Evolutionary conservation across 139 green algal species (phyloP), one percentile per base, ranked within the genome.

Genomic region (Mesotaenium endlicherianum): DNA sequence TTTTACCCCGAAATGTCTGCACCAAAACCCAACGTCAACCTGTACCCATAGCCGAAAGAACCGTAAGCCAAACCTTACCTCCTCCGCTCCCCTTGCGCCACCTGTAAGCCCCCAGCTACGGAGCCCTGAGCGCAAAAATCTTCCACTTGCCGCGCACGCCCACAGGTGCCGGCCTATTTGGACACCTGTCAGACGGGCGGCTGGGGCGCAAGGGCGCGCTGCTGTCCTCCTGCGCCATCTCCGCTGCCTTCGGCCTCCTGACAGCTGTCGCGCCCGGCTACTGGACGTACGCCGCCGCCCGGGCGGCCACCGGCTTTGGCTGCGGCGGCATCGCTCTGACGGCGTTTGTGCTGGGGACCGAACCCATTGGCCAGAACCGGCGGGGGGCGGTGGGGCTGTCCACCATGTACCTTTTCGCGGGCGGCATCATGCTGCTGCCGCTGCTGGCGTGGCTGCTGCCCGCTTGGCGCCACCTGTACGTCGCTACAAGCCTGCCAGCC

Each of bases 141-240:
- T n/a, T n/a, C n/a, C n/a, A n/a, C n/a, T n/a, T n/a, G n/a, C n/a
- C n/a, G n/a, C n/a, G n/a, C n/a, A n/a, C n/a, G n/a, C n/a, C n/a
- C n/a, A 6, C 45, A 79, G 70, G 70, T 79, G 70, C 70, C 42
- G 44, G 39, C 11, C 17, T 70, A 34, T 79, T 77, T 79, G 70
- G 70, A 75, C 5, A 31, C 20, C 47, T 79, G 47, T 67, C 70
- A 34, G 70, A 79, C 11, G 70, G 70, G 47, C 39, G 39, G 8
- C 11, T 79, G 6, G 70, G 70, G 47, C 70, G 70, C 20, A 67
- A 70, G 47, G 8, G 47, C 6, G 41, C 70, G 44, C 70, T 79
- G 8, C 8, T 79, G 47, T 26, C 47, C 5, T 6, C 70, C 47
- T 79, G 6, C 6, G 20, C 70, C 5, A 77, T 79, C 17, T 11